These are phyloP conservation scores for Coemansia sp. DNA, from an alignment of 192 early-diverging fungal species.

Conservation along the genomic window DNA sequence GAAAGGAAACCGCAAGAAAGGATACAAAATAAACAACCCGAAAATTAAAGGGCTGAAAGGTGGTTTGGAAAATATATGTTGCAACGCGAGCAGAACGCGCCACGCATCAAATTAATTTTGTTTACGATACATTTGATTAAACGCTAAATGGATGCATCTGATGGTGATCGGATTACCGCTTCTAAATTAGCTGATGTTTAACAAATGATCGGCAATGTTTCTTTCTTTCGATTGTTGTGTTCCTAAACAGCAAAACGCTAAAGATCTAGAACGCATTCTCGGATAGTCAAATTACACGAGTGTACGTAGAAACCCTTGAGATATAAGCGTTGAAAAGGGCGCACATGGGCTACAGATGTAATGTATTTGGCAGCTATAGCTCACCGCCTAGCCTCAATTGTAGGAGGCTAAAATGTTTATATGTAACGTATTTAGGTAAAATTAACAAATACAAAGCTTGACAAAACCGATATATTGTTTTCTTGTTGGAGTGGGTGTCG, in stretches of 20 bases:
- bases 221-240: background rate
- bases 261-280: background rate
- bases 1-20: background rate
- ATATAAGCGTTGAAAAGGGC: no score
- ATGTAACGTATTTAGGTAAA: no score
- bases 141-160: background rate
- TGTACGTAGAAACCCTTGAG: no score
- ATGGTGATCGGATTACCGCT: background rate
- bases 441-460: background rate
- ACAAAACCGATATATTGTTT: background rate
- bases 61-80: background rate
- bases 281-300: no score
- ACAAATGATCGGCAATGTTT: background rate
- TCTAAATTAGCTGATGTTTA: background rate
- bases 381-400: background rate
- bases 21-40: background rate
- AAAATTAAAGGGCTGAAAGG: background rate
- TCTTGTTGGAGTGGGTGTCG: background rate
- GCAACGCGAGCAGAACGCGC: background rate
- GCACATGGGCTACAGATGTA: background rate
- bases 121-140: conserved; percentile 2
- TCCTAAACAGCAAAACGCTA: background rate
- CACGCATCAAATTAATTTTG: background rate
- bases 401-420: background rate
- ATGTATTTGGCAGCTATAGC: background rate